A percentile compares a stretch with the other conserved stretches of the same genome.
phyloP scores from a whole-genome alignment of 768 basidiomycete species.

The Chiua virens region DNA sequence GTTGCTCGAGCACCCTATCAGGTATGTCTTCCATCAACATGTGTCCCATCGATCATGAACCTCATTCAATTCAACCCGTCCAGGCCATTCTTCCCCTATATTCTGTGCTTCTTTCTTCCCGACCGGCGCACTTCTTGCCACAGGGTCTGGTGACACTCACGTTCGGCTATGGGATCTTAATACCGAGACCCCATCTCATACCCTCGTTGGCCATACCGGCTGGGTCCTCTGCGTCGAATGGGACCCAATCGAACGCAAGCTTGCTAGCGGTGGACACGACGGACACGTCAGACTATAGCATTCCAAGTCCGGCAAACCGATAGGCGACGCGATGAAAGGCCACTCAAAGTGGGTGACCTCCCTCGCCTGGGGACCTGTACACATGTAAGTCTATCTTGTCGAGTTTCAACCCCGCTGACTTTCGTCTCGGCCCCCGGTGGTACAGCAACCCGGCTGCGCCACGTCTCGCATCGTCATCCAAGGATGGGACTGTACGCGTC shows the following conservation, averaged over 20 bases:
- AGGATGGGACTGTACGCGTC: conserved; percentile 94
- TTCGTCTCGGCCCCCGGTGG: background rate
- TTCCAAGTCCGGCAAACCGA: conserved; percentile 81
- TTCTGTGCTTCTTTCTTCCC: conserved; percentile 97
- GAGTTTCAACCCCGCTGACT: background rate
- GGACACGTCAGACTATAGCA: conserved; percentile 94
- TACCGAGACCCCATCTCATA: conserved; percentile 90
- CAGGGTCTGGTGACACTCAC: conserved; percentile 92
- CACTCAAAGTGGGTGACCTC: conserved; percentile 97
- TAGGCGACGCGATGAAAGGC: conserved; percentile 87
- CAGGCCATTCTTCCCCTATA: conserved; percentile 91
- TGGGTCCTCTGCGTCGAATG: conserved; percentile 98
- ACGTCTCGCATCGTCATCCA: conserved; percentile 91
- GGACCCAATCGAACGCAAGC: conserved; percentile 87
- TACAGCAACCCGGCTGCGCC: conserved; percentile 73
- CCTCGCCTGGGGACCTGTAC: conserved; percentile 99
- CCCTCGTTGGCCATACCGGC: conserved; percentile 84
- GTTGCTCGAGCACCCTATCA: conserved; percentile 90
- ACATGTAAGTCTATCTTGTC: conserved; percentile 56
- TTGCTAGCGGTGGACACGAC: conserved; percentile 95
- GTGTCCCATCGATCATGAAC: conserved; percentile 4
- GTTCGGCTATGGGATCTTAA: conserved; percentile 93
- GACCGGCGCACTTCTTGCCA: conserved; percentile 86
- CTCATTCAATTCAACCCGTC: conserved; percentile 1
- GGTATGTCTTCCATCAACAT: conserved; percentile 44